Conservation (phyloP, 768 basidiomycete genomes). For the Harrya chromipes region DNA sequence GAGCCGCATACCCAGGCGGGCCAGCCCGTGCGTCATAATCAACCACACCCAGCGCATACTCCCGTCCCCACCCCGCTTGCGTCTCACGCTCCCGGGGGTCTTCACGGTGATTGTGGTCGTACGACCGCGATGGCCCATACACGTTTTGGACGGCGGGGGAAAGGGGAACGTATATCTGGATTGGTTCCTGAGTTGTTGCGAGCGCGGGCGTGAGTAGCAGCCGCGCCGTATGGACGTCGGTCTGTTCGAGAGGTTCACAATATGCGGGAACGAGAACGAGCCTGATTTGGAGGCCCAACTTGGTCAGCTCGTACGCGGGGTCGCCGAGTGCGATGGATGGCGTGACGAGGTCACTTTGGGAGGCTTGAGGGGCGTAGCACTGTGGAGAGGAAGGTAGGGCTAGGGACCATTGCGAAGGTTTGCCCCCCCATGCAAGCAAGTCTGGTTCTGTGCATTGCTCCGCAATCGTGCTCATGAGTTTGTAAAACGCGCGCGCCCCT, state of each 20-base stretch:
- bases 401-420: slow-evolving; percentile 24
- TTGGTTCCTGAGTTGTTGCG: slow-evolving; percentile 15
- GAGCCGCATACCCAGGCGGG: slow-evolving; percentile 18
- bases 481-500: slow-evolving; percentile 20
- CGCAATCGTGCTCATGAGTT: slow-evolving; percentile 16
- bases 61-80: slow-evolving; percentile 7
- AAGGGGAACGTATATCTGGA: slow-evolving; percentile 17
- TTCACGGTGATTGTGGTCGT: slow-evolving; percentile 1
- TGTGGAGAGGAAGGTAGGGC: slow-evolving; percentile 22
- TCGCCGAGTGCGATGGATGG: slow-evolving; percentile 17
- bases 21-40: slow-evolving; percentile 23
- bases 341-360: slow-evolving; percentile 8
- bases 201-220: slow-evolving; percentile 21
- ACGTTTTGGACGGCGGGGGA: not conserved
- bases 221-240: slow-evolving; percentile 11
- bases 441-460: slow-evolving; percentile 19
- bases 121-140: slow-evolving; percentile 3
- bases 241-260: slow-evolving; percentile 18
- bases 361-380: slow-evolving; percentile 12
- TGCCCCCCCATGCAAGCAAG: slow-evolving; percentile 22
- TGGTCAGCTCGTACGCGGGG: slow-evolving; percentile 22
- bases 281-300: slow-evolving; percentile 18
- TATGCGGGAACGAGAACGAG: slow-evolving; percentile 22
- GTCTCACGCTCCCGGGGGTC: slow-evolving; percentile 6
- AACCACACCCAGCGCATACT: slow-evolving; percentile 21